phyloP scores from a whole-genome alignment of 2,329 filamentous ascomycete species.

The Botrytis sinoallii region DNA sequence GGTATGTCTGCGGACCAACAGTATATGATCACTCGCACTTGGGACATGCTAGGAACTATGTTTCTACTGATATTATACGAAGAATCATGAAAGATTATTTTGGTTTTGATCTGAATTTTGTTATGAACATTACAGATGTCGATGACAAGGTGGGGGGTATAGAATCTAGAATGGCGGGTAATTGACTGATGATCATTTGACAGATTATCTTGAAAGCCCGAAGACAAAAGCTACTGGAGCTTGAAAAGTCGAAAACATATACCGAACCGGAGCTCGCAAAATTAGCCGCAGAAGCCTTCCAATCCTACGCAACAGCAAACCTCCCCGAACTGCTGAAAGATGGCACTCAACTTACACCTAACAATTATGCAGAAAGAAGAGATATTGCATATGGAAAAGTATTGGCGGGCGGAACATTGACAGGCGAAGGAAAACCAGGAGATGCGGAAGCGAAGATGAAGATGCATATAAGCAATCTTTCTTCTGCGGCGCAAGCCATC shows the following conservation, averaged over 20 bases:
- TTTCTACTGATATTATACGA: constrained; percentile 68
- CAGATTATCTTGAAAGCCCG: constrained; percentile 50
- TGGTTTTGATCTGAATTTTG: constrained; percentile 63
- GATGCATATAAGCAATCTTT: constrained; percentile 60
- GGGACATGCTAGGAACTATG: constrained; percentile 69
- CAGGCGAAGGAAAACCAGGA: constrained; percentile 55
- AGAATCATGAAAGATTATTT: constrained; percentile 68
- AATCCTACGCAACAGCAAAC: constrained; percentile 53
- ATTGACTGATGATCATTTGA: constrained; percentile 8
- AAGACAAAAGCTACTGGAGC: constrained; percentile 76
- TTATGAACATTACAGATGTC: constrained; percentile 72
- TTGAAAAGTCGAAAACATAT: constrained; percentile 68
- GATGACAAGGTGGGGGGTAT: constrained; percentile 51
- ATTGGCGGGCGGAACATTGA: constrained; percentile 53
- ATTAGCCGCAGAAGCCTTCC: constrained; percentile 53
- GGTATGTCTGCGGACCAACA: constrained; percentile 71
- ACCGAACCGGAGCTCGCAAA: constrained; percentile 46
- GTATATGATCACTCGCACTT: constrained; percentile 66
- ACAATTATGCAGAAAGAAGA: constrained; percentile 49
- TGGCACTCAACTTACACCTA: constrained; percentile 45
- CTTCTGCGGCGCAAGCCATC: constrained; percentile 48
- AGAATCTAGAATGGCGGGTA: not conserved
- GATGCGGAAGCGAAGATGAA: constrained; percentile 66
- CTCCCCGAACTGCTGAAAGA: constrained; percentile 49
- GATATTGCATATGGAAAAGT: constrained; percentile 54